Percentiles rank a stretch among this genome's conserved stretches.
Conservation (phyloP, 768 basidiomycete species). For the Boletellus emodensis region DNA sequence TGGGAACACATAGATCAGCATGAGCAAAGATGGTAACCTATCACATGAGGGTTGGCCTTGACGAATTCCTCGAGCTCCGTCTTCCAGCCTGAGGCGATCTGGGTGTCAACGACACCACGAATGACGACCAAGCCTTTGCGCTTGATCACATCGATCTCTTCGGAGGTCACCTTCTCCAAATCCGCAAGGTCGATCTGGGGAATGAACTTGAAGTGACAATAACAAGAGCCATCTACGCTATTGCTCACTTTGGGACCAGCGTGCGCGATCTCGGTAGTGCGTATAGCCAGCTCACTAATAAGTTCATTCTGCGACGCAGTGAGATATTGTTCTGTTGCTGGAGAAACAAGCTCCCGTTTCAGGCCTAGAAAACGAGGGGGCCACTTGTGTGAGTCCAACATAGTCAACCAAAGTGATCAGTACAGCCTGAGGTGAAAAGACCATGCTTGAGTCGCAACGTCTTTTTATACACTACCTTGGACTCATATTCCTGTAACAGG, state of each 20-base stretch:
- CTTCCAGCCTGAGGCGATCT: constrained; percentile 57
- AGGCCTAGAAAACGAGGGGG: constrained; percentile 49
- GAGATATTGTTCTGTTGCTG: constrained; percentile 45
- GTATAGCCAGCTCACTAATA: constrained; percentile 44
- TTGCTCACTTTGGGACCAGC: constrained; percentile 48
- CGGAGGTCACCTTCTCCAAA: constrained; percentile 42
- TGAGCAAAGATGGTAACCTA: constrained; percentile 36
- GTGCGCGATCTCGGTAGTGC: constrained; percentile 42
- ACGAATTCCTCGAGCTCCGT: constrained; percentile 52
- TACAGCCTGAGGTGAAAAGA: background rate
- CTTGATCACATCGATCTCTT: constrained; percentile 48
- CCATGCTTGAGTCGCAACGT: background rate
- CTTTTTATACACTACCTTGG: constrained; percentile 13
- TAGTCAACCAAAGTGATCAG: background rate
- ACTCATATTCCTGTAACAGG: too few relatives aligned
- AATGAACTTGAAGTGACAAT: constrained; percentile 41
- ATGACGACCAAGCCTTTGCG: constrained; percentile 59
- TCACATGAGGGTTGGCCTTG: constrained; percentile 49
- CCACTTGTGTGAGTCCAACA: constrained; percentile 14
- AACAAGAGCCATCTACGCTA: background rate
- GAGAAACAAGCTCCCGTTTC: constrained; percentile 52
- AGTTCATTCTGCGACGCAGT: constrained; percentile 58
- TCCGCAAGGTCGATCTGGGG: constrained; percentile 60
- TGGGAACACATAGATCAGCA: background rate
- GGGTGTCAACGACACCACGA: constrained; percentile 53